Conservation (phyloP, 2,329 filamentous ascomycete species). For the Fusarium sp. region DNA sequence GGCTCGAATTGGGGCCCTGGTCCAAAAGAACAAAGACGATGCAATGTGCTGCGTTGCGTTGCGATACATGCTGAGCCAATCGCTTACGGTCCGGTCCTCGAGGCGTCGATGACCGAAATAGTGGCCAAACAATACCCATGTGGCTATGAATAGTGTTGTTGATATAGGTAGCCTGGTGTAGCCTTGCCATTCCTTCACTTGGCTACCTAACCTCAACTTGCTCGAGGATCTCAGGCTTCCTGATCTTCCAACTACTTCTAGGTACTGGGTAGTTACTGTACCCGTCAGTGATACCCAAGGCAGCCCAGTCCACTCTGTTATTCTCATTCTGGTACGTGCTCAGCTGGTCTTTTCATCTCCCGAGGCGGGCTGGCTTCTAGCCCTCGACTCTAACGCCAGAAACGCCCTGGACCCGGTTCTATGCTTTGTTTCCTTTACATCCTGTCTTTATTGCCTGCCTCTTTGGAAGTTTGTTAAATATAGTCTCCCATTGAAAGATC, state of each 20-base stretch:
- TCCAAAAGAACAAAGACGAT: constrained; percentile 5
- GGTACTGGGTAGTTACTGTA: neutral
- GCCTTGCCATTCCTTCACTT: neutral
- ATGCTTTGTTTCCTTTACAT: constrained; percentile 8
- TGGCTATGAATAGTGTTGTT: neutral
- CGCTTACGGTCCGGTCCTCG: constrained; percentile 11
- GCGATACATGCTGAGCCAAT: constrained; percentile 1
- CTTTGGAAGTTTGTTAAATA: neutral
- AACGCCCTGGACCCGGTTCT: constrained; percentile 14
- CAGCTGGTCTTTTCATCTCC: constrained; percentile 27
- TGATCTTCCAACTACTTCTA: neutral
- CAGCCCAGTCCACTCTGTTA: neutral
- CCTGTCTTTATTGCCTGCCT: neutral
- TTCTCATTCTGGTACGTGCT: constrained; percentile 26
- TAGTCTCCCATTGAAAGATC: neutral
- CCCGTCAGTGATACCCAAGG: constrained; percentile 2
- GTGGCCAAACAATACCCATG: neutral
- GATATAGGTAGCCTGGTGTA: neutral
- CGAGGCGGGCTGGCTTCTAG: constrained; percentile 13
- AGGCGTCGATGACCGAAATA: neutral
- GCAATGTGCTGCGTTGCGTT: neutral
- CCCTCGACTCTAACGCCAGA: constrained; percentile 30
- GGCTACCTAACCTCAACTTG: neutral
- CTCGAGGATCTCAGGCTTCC: constrained; percentile 5
- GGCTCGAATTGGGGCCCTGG: neutral